phyloP scores from a whole-genome alignment of 1,139 yeast species.

The Candida anutae region DNA sequence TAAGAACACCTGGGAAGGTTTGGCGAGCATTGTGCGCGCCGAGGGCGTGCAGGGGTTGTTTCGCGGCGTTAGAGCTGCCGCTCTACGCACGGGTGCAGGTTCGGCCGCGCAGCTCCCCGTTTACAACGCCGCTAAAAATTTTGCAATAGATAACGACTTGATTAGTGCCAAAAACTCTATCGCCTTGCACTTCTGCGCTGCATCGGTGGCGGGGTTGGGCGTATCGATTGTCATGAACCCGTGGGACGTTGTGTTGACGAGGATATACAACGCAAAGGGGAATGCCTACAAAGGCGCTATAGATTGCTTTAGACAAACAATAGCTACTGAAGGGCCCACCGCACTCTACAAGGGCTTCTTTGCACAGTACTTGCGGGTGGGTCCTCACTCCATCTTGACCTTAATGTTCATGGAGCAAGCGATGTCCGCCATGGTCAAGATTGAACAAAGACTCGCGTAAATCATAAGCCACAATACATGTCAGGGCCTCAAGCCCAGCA shows the following conservation, averaged over 20 bases:
- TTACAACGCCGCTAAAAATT: constrained; percentile 68
- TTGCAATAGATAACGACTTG: constrained; percentile 37
- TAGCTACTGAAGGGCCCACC: constrained; percentile 70
- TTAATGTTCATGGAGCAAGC: constrained; percentile 94
- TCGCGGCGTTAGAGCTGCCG: constrained; percentile 92
- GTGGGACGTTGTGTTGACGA: constrained; percentile 89
- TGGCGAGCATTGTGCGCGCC: constrained; percentile 46
- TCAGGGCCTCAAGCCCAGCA: too few species aligned
- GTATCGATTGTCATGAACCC: constrained; percentile 96
- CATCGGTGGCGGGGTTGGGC: constrained; percentile 81
- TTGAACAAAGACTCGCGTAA: constrained; percentile 26
- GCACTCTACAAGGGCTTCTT: constrained; percentile 93
- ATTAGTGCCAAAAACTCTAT: constrained; percentile 57
- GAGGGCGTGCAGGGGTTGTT: constrained; percentile 79
- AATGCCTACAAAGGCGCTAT: constrained; percentile 77
- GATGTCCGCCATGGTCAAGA: constrained; percentile 49
- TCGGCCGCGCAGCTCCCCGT: constrained; percentile 95
- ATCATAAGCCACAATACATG: too few species aligned
- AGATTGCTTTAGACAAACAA: constrained; percentile 81
- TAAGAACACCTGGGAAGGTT: constrained; percentile 59
- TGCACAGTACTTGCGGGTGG: constrained; percentile 87
- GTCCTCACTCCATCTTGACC: constrained; percentile 89
- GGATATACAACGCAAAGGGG: constrained; percentile 93
- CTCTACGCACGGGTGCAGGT: constrained; percentile 90
- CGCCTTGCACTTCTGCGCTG: constrained; percentile 62